phyloP scores from a whole-genome alignment of 1,139 yeast genomes.

The Sugiyamaella neomexicana region DNA sequence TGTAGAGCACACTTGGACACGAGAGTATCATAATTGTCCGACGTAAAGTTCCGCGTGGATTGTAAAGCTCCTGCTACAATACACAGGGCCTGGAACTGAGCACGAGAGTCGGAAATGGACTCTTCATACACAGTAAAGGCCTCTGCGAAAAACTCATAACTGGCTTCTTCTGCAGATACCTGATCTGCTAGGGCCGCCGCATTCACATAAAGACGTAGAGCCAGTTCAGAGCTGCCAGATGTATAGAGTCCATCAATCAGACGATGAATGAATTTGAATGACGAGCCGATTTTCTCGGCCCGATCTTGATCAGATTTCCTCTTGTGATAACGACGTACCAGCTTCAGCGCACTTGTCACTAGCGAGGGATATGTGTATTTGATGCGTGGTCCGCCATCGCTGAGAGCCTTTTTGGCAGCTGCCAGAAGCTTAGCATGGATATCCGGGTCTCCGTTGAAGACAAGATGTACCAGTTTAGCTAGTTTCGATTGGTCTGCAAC shows the following conservation, averaged over 20 bases:
- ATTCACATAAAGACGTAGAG: conserved; percentile 48
- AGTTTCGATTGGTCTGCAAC: conserved; percentile 64
- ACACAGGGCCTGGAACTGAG: conserved; percentile 56
- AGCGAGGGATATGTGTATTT: conserved; percentile 75
- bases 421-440: conserved; percentile 58
- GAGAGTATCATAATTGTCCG: conserved; percentile 71
- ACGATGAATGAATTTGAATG: conserved; percentile 74
- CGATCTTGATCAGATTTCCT: conserved; percentile 33
- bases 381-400: conserved; percentile 55
- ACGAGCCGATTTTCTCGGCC: conserved; percentile 46
- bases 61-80: conserved; percentile 64
- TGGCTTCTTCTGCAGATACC: conserved; percentile 57
- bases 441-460: conserved; percentile 53
- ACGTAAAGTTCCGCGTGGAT: conserved; percentile 54
- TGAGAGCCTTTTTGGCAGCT: conserved; percentile 54
- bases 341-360: conserved; percentile 57
- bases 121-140: conserved; percentile 89
- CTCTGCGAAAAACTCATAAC: conserved; percentile 90
- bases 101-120: conserved; percentile 60
- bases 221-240: conserved; percentile 52
- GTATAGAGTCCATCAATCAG: conserved; percentile 65
- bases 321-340: conserved; percentile 52
- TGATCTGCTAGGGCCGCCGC: conserved; percentile 73
- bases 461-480: conserved; percentile 66
- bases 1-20: conserved; percentile 84